These are phyloP conservation scores for Cyamopsis tetragonoloba DNA, from an alignment of 306 rosid genomes.

Conservation along the genomic window DNA sequence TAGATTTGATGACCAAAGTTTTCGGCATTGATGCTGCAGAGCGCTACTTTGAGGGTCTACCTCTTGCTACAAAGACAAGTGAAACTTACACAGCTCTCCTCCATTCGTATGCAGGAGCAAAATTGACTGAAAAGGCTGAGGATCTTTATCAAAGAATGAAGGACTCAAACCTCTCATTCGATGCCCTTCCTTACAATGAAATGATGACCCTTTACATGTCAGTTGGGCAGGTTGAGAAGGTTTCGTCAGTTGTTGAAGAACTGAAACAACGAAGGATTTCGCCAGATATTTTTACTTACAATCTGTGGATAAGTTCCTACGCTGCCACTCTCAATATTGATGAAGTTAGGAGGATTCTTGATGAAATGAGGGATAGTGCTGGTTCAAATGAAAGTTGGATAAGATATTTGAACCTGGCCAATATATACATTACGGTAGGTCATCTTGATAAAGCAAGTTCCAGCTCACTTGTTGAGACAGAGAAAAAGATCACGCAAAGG, in stretches of 20 bases:
- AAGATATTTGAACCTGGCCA: conserved; percentile 60
- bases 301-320: conserved; percentile 85
- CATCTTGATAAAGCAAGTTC: conserved; percentile 52
- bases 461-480: conserved; percentile 58
- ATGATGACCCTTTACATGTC: conserved; percentile 94
- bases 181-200: conserved; percentile 77
- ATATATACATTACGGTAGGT: conserved; percentile 48
- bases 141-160: conserved; percentile 61
- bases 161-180: conserved; percentile 47
- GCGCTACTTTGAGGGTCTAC: conserved; percentile 82
- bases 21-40: conserved; percentile 91
- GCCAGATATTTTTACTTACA: conserved; percentile 85
- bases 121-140: conserved; percentile 78
- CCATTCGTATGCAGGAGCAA: conserved; percentile 76
- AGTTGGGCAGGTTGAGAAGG: conserved; percentile 82
- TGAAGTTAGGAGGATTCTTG: conserved; percentile 59
- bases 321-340: conserved; percentile 66
- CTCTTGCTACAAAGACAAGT: conserved; percentile 52
- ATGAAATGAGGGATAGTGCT: conserved; percentile 57
- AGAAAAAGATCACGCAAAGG: conserved; percentile 62
- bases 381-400: conserved; percentile 62
- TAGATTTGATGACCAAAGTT: conserved; percentile 85
- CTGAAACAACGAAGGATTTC: conserved; percentile 53
- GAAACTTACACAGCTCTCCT: conserved; percentile 89
- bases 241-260: conserved; percentile 61